Percentiles rank a stretch among this genome's conserved stretches.
phyloP scores from a whole-genome alignment of 495 filamentous ascomycete genomes.

The Annulohypoxylon nitens region DNA sequence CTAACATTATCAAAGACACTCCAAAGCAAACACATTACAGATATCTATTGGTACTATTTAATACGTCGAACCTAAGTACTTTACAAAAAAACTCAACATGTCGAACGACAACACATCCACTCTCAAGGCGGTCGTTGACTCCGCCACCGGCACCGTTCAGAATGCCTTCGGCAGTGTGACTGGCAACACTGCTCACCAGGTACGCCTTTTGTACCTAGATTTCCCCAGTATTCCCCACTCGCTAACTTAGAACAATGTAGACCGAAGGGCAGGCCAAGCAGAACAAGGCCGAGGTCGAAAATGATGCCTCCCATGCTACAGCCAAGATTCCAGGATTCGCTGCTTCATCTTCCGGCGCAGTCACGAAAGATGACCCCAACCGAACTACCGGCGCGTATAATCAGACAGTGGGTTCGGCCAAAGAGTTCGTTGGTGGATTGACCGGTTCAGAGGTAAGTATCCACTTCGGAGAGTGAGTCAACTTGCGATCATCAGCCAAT shows the following conservation, averaged over 20 bases:
- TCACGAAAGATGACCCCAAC: constrained; percentile 78
- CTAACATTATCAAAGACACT: constrained; percentile 5
- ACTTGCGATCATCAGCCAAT: neutral
- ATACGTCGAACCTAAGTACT: neutral
- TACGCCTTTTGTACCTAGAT: constrained; percentile 46
- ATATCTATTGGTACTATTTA: neutral
- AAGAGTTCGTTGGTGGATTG: constrained; percentile 83
- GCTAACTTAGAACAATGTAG: constrained; percentile 42
- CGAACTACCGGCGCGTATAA: constrained; percentile 82
- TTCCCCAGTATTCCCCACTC: neutral
- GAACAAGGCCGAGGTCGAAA: constrained; percentile 70
- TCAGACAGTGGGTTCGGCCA: constrained; percentile 86
- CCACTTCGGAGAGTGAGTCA: neutral
- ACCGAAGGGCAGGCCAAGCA: constrained; percentile 69
- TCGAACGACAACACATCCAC: constrained; percentile 81
- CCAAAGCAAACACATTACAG: neutral
- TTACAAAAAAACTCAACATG: constrained; percentile 60
- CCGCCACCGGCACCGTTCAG: constrained; percentile 79
- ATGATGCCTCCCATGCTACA: constrained; percentile 78
- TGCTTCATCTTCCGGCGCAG: constrained; percentile 75
- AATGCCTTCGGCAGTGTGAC: constrained; percentile 77
- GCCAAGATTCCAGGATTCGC: constrained; percentile 77
- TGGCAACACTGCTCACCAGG: constrained; percentile 78
- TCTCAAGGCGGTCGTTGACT: constrained; percentile 83
- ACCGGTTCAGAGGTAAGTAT: constrained; percentile 75